Base-by-base conservation (phyloP, 352 stramenopile genomes). In the Phytophthora constricta region DNA sequence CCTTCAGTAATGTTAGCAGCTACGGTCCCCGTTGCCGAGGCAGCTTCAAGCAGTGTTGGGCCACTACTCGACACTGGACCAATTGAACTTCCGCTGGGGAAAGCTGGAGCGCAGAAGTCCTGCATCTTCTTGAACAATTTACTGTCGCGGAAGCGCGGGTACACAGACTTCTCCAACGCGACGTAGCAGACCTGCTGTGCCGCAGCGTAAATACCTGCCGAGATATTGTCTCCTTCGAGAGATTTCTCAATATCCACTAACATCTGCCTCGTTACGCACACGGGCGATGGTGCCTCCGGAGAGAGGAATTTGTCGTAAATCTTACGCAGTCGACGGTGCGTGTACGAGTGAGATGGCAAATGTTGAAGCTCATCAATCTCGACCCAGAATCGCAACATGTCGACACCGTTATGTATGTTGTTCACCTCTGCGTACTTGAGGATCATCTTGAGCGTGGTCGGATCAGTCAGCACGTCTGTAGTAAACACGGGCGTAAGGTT, bases 231-330 rank as follows among this genome's bases (percentile, higher is more conserved):
- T 27, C 65, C 62, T 51, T 91, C 79, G 3, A 91, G 68, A 26
- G 79, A 70, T 2, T 76, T 62, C 53, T 92, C 73, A n/a, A 95
- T 92, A 1, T 89, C 84, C 5, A 60, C 49, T 16, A 91, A 77
- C 84, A 95, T 93, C 14, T 75, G 70, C 5, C 62, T 69, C 0
- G 84, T 92, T 3, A 95, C 85, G 39, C 86, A 95, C 56, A 95
- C 85, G 3, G 86, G 86, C 10, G 82, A 91, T 14, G 67, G 73
- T 4, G 86, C 86, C 8, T 91, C 79, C 0, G 83, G 82, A 0
- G 84, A 92, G 8, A 95, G 53, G 46, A 95, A 95, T 65, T 95
- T 95, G 75, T 95, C 83, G 72, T 95, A 95, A 67, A 95, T 93
- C 54, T 95, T 92, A 33, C 74, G 86, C 13, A 95, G 76, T 10